Evolutionary conservation across 805 yeast genomes (phyloP), one percentile per base, ranked within the genome.

Genomic region (Saturnispora gosingensis): DNA sequence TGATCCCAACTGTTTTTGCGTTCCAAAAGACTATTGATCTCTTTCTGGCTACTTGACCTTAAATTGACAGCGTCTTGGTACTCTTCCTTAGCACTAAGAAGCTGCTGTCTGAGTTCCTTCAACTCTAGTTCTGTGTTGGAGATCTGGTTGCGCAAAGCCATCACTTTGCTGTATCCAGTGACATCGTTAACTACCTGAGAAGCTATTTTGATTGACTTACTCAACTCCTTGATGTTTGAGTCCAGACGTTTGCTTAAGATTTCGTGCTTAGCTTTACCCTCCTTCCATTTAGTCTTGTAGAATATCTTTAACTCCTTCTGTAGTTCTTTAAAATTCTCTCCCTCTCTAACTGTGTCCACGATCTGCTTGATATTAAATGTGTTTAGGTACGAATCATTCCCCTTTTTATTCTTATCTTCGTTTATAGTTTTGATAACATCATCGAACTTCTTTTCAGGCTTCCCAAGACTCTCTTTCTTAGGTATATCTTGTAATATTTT

Each of bases 161-260:
- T 95, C 52, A 93, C 87, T 18, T 82, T 73, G 0, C 88, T 76
- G 65, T 93, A 93, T 0, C 99, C 99, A 0, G 99, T 91, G 10
- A 89, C 82, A 59, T 89, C 96, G 61, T 93, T 93, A 34, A 91
- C 72, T 2, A 90, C 78, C 54, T 79, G 74, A 0, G 87, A 76
- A 0, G 86, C 83, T 0, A 80, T 74, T 49, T 77, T 72, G 5
- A 81, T 71, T 1, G 85, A 75, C 16, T 74, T 80, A 54, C 76
- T 83, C 43, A 82, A 61, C 2, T 82, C 78, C 53, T 74, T 78
- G 22, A 81, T 68, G 59, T 76, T 77, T n/a, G 67, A 57, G 40
- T 71, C 78, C 22, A 81, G 58, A 54, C 69, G 71, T 51, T 76
- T 72, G 42, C 73, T 61, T 4, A 71, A 61, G 39, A 73, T 72